Conservation (phyloP, 2,329 filamentous ascomycete genomes). For the Whalleya microplaca region DNA sequence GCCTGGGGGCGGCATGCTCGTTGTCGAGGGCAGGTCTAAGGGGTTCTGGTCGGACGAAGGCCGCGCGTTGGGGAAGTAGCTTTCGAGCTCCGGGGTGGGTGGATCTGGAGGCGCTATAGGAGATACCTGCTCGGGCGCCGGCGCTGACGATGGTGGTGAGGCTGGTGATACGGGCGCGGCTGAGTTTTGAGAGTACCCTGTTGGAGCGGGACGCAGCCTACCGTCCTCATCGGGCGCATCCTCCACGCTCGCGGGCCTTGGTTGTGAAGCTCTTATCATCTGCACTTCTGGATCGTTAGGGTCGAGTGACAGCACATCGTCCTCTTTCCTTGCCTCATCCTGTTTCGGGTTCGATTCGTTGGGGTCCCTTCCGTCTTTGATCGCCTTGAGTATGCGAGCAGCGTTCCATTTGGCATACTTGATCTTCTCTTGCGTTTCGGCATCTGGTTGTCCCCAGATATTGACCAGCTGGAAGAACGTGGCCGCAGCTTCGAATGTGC, state of each 20-base stretch:
- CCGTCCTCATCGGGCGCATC: conserved; percentile 53
- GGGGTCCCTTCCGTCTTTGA: conserved; percentile 89
- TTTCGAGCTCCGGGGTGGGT: conserved; percentile 30
- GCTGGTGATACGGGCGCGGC: conserved; percentile 44
- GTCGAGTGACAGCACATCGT: conserved; percentile 54
- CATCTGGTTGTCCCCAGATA: conserved; percentile 78
- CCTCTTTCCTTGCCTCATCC: conserved; percentile 53
- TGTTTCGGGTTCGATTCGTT: conserved; percentile 84
- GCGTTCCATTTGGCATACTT: conserved; percentile 98
- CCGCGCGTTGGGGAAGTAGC: conserved; percentile 33
- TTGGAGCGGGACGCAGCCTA: conserved; percentile 23
- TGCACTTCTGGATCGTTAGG: conserved; percentile 68
- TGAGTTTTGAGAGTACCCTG: conserved; percentile 32
- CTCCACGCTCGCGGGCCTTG: conserved; percentile 53
- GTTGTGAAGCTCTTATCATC: conserved; percentile 45
- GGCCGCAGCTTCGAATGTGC: conserved; percentile 89
- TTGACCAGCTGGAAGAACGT: conserved; percentile 89
- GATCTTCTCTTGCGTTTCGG: conserved; percentile 81
- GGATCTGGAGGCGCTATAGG: conserved; percentile 37
- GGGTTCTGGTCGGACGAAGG: conserved; percentile 22
- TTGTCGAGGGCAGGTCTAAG: conserved; percentile 36
- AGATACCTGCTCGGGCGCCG: conserved; percentile 37
- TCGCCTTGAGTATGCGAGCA: conserved; percentile 83
- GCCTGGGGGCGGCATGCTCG: conserved; percentile 35
- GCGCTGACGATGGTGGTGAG: conserved; percentile 36